Base-by-base conservation (phyloP, 371 early-diverging fungal species). In the Rhizopus stolonifer region DNA sequence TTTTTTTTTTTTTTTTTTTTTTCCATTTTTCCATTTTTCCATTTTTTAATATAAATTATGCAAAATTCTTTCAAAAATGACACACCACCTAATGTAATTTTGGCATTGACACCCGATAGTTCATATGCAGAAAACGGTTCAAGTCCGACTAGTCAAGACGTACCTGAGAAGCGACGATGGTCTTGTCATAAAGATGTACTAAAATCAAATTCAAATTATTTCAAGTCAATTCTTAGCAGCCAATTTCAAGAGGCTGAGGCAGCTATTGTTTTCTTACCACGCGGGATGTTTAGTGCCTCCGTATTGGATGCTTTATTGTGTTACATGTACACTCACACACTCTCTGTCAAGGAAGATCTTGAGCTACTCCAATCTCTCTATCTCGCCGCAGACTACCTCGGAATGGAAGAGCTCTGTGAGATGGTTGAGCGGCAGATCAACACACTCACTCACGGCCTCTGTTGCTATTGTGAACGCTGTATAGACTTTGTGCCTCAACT, bases 161-260 rank as follows among this genome's bases (percentile, higher is more conserved):
- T 33, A 11, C 43, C 58, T 50, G 64, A 58, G 54, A 58, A 58
- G 40, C 62, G 40, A 4, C 55, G 52, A 14, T 69, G 72, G 69
- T 38, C 54, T 19, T 64, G 66, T 38, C 68, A 75, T 54, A 75
- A 75, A 61, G 45, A 60, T 26, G 44, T 75, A 4, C 40, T 75
- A 7, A 54, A 65, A 21, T 45, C 60, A 22, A 52, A 56, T 2
- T 72, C 76, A 0, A 60, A 65, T 24, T 75, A 75, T 31, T 75
- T 75, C 49, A 54, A 59, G 10, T 60, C 70, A 6, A 69, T 75
- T 48, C 71, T 75, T 49, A 54, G 59, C 14, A 60, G 60, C 22
- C 61, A 69, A 34, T 75, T 75, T 56, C 53, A 57, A n/a, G 76
- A 75, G 43, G 56, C 72, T 17, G 61, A 56, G 15, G 68, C 72